Percentiles rank a stretch among this genome's conserved stretches.
Conservation (phyloP, 2,329 filamentous ascomycete genomes). For the Pseudogymnoascus sp. region DNA sequence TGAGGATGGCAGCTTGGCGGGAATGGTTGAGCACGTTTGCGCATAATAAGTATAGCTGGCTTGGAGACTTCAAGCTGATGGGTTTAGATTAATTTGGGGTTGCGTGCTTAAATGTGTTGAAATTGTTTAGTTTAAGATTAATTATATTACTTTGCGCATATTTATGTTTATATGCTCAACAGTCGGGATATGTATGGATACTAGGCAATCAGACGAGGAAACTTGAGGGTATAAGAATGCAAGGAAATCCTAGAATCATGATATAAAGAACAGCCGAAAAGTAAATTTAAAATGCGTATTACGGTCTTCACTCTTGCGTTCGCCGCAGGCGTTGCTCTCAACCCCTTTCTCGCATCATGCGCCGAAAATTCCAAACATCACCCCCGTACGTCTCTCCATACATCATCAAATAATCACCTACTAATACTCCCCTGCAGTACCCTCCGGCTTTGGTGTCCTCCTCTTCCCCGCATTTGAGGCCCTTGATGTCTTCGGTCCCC, state of each 20-base stretch:
- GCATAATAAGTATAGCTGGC: background rate
- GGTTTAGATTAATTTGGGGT: background rate
- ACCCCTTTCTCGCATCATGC: slow-evolving; percentile 1
- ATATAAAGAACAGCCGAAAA: background rate
- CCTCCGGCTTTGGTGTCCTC: slow-evolving; percentile 17
- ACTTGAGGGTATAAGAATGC: background rate
- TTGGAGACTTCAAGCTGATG: background rate
- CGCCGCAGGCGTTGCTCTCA: background rate
- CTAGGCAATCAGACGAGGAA: background rate
- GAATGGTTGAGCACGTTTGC: background rate
- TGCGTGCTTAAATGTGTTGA: background rate
- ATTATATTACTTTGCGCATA: background rate
- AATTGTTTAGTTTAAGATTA: background rate
- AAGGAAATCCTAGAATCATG: background rate
- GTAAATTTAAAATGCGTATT: background rate
- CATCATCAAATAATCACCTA: slow-evolving; percentile 16
- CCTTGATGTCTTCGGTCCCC: slow-evolving; percentile 27
- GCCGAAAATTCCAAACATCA: background rate
- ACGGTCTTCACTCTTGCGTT: background rate
- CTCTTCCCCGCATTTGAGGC: slow-evolving; percentile 23
- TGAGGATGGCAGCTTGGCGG: background rate
- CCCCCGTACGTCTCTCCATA: slow-evolving; percentile 9
- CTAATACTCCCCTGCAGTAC: background rate
- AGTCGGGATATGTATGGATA: background rate
- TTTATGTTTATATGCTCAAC: background rate